Conservation (phyloP, 345 rosid genomes). For the Luvunga scandens region DNA sequence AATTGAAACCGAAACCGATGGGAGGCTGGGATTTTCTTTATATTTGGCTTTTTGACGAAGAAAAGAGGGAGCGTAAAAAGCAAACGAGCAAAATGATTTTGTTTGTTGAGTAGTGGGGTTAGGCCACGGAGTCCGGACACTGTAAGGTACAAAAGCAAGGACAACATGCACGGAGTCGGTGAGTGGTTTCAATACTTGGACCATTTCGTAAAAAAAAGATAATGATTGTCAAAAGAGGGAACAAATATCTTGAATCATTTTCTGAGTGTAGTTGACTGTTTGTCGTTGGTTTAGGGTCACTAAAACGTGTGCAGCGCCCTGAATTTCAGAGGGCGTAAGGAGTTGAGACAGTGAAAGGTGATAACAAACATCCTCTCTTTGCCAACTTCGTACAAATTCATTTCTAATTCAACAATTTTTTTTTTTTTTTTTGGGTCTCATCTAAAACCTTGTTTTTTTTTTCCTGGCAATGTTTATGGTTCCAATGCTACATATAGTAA, state of each 20-base stretch:
- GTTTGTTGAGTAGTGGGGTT: background rate
- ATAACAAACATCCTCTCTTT: background rate
- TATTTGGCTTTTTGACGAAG: slow-evolving; percentile 21
- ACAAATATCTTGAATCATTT: background rate
- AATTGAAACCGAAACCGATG: background rate
- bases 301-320: background rate
- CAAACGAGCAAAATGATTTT: background rate
- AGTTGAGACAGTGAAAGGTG: background rate
- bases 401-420: background rate
- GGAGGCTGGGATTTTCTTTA: slow-evolving; percentile 9
- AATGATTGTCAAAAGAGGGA: background rate
- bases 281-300: background rate
- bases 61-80: slow-evolving; percentile 3
- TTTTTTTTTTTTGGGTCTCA: too few species aligned
- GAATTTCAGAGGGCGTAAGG: too few species aligned
- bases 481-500: too few species aligned
- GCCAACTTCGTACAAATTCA: background rate
- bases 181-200: background rate
- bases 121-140: slow-evolving; percentile 25
- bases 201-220: background rate
- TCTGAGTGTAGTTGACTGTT: background rate
- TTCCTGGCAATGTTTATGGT: too few species aligned
- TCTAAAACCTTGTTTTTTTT: too few species aligned
- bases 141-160: slow-evolving; percentile 15
- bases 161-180: background rate